Evolutionary conservation across 2,329 filamentous ascomycete species (phyloP), one percentile per base, ranked within the genome.

Genomic region (Juglanconis juglandina): DNA sequence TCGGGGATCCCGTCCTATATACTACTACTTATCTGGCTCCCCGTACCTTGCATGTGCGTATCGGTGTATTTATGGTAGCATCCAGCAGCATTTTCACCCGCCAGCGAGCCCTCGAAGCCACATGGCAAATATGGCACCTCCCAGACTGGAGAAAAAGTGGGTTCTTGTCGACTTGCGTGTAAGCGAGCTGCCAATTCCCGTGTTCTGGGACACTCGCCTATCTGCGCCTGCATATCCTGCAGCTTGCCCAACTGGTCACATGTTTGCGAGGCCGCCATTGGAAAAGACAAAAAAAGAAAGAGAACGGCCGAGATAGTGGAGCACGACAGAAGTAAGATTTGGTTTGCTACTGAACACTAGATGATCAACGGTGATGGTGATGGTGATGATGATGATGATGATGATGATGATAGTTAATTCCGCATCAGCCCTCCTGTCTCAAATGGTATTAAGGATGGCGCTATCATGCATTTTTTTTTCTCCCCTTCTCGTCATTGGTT

Each of bases 131-230:
- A 39, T 48, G 46, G 10, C 17, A 48, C 17, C 46, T 33, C 10
- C 17, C 13, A 30, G 46, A 24, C 17, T 30, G 11, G 39, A 14
- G 39, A 48, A 14, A 14, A 34, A 33, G 48, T 50, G 48, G 48
- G 14, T 7, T 24, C 48, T 9, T 24, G 30, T 48, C 17, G 17
- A 48, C 24, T 14, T 14, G 33, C 24, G 48, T 50, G 33, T 59
- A 61, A 61, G 55, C 59, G 55, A 58, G 51, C 51, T 61, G 51
- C 56, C 44, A 54, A 41, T 35, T 46, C 47, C 60, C 50, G 49
- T 46, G 42, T 55, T 47, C 34, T 56, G 56, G 56, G 48, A 37
- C 39, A 34, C 37, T 49, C 53, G 46, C 56, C 47, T 49, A 55
- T 59, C 48, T 60, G 46, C 52, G 42, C 42, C 49, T 53, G 44